A percentile compares a stretch with the other conserved stretches of the same genome.
Evolutionary conservation across 192 early-diverging fungal species (phyloP).

Genomic region (Coemansia sp.): DNA sequence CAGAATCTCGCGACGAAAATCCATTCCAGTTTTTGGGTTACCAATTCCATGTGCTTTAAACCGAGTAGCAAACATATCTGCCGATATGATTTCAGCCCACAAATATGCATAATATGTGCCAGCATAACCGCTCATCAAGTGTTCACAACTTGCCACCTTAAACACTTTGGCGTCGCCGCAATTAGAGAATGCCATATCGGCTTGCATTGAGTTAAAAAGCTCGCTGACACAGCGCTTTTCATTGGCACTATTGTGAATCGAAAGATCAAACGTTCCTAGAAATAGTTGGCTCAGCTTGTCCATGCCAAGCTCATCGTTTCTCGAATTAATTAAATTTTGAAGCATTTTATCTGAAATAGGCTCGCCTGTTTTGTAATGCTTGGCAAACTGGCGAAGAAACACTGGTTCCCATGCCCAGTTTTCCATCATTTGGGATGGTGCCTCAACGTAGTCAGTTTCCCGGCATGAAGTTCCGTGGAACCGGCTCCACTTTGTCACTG

Average conservation of each 20-base stretch:
- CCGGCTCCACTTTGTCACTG: constrained; percentile 60
- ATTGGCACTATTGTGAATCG: constrained; percentile 55
- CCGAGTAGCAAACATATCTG: constrained; percentile 71
- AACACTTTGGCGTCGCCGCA: constrained; percentile 43
- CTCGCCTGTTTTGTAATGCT: constrained; percentile 64
- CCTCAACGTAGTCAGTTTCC: constrained; percentile 77
- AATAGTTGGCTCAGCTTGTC: constrained; percentile 66
- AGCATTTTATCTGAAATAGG: constrained; percentile 63
- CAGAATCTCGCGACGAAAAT: constrained; percentile 13
- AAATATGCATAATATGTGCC: constrained; percentile 70
- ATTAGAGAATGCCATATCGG: constrained; percentile 1
- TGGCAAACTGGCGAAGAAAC: constrained; percentile 50
- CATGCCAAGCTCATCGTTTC: constrained; percentile 65
- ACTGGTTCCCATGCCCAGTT: constrained; percentile 64
- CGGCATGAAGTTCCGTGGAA: constrained; percentile 62
- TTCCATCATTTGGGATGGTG: constrained; percentile 81
- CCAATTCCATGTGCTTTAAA: constrained; percentile 59
- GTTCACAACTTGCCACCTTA: constrained; percentile 49
- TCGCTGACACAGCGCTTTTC: constrained; percentile 29
- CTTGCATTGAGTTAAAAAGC: constrained; percentile 33
- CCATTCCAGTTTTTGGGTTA: constrained; percentile 6
- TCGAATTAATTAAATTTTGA: constrained; percentile 58
- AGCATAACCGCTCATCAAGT: constrained; percentile 68
- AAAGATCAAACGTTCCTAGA: constrained; percentile 66
- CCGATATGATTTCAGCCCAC: constrained; percentile 72